Base-by-base conservation (phyloP, 495 filamentous ascomycete species). In the Aspergillus sclerotiicarbonarius region DNA sequence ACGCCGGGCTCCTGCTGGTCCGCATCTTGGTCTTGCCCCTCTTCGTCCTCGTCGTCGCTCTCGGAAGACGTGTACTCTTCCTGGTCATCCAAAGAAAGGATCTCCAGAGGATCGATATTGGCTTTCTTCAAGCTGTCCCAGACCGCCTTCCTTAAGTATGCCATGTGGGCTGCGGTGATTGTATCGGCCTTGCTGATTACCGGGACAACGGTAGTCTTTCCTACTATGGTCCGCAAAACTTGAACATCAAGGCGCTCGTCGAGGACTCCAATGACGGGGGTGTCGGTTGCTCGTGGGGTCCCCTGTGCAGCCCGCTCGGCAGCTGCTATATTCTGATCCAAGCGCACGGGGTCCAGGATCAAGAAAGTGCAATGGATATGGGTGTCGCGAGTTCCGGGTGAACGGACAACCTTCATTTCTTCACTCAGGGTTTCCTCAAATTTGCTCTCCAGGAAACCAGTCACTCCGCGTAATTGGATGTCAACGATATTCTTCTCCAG, bases 131-230 rank as follows among this genome's bases (percentile, higher is more conserved):
- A 78, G 59, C 89, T 93, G 46, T 87, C 84, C 84, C 89, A 95
- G 15, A 98, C 94, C 1, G 90, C 87, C 71, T 87, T 89, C 77
- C 94, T 96, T 46, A 98, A 84, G 67, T 89, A 84, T n/a, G 79
- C 76, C 94, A 98, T 97, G 72, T 98, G 94, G 25, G 89, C 85
- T 3, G 87, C 84, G 44, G 94, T 98, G 62, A 98, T 90, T 13
- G 91, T 98, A 70, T 98, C 94, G 35, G 94, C 95, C 76, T 98
- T 98, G 67, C 91, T 90, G 71, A 98, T 92, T 39, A 98, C 89
- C 0, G 94, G 94, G 32, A 98, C 90, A 51, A 98, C 90, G 0
- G 91, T 96, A 0, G 95, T 97, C 78, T 97, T 98, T 62, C 92
- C 92, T 67, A 94, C 85, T 35, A 98, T 80, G 16, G 87, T 89